Conservation (phyloP, 805 yeast genomes). For the Helenozyma baotianmanensis region DNA sequence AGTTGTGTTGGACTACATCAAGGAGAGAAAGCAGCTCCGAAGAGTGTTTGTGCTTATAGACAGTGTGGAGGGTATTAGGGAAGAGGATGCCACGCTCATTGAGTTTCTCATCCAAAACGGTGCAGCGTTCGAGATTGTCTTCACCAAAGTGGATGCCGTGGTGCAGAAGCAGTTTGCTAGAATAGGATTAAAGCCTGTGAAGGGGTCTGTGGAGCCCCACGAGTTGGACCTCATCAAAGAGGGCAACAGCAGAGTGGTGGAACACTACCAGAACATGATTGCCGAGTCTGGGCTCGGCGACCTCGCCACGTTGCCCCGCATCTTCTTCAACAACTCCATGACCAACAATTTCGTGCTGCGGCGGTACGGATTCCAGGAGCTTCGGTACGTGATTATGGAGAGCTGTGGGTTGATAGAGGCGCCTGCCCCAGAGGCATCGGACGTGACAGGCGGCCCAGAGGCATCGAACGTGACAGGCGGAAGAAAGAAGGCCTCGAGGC, state of each 20-base stretch:
- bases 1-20: slow-evolving; percentile 59
- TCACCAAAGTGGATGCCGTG: slow-evolving; percentile 71
- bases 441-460: no score
- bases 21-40: slow-evolving; percentile 47
- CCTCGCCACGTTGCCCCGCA: slow-evolving; percentile 36
- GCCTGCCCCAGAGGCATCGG: no score
- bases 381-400: slow-evolving; percentile 49
- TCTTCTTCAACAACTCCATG: slow-evolving; percentile 52
- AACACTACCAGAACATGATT: slow-evolving; percentile 33
- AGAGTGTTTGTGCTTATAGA: slow-evolving; percentile 61
- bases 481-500: no score
- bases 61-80: slow-evolving; percentile 54
- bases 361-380: slow-evolving; percentile 51
- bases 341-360: slow-evolving; percentile 26
- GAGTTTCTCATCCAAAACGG: slow-evolving; percentile 50
- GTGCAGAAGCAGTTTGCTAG: slow-evolving; percentile 21
- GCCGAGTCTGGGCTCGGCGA: slow-evolving; percentile 28
- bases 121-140: slow-evolving; percentile 64
- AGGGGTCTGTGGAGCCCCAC: neutral
- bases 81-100: slow-evolving; percentile 52
- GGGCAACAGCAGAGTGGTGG: slow-evolving; percentile 24
- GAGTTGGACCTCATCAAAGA: slow-evolving; percentile 9
- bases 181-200: slow-evolving; percentile 6
- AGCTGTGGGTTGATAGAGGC: slow-evolving; percentile 41
- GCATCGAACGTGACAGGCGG: no score